A percentile compares a stretch with the other conserved stretches of the same genome.
These are phyloP conservation scores for Phytophthora litchii DNA, from an alignment of 352 stramenopile genomes.

Conservation along the genomic window DNA sequence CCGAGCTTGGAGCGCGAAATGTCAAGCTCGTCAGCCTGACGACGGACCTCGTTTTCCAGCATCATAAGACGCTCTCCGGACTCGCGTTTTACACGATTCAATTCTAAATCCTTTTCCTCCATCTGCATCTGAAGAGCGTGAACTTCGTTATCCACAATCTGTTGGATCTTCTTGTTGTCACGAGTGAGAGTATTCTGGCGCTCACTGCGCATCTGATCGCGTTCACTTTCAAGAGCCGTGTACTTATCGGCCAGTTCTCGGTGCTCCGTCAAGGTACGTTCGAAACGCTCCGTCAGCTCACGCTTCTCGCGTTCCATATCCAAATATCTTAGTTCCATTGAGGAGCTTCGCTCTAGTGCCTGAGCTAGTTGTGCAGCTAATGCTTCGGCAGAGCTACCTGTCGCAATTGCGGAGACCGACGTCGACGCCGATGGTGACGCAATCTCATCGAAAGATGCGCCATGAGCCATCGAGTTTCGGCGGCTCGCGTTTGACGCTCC, in stretches of 20 bases:
- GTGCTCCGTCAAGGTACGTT: slow-evolving; percentile 61
- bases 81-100: slow-evolving; percentile 76
- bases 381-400: slow-evolving; percentile 48
- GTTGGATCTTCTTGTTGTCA: slow-evolving; percentile 90
- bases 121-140: slow-evolving; percentile 76
- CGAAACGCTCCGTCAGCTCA: slow-evolving; percentile 72
- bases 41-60: slow-evolving; percentile 86
- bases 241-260: slow-evolving; percentile 51
- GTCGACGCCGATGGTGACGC: slow-evolving; percentile 37
- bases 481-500: slow-evolving; percentile 29
- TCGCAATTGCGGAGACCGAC: slow-evolving; percentile 36
- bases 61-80: slow-evolving; percentile 77
- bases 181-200: slow-evolving; percentile 76
- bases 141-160: slow-evolving; percentile 85
- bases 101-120: slow-evolving; percentile 80
- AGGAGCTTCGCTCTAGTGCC: slow-evolving; percentile 68
- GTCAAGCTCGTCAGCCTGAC: slow-evolving; percentile 84
- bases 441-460: slow-evolving; percentile 66
- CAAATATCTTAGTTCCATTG: slow-evolving; percentile 74
- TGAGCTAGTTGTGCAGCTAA: slow-evolving; percentile 63
- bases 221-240: slow-evolving; percentile 62
- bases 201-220: slow-evolving; percentile 71
- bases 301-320: slow-evolving; percentile 84
- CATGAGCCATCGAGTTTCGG: slow-evolving; percentile 34
- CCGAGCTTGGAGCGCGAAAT: slow-evolving; percentile 88